Evolutionary conservation across 2,329 filamentous ascomycete species (phyloP), one percentile per base, ranked within the genome.

Genomic region (Knufia petricola): DNA sequence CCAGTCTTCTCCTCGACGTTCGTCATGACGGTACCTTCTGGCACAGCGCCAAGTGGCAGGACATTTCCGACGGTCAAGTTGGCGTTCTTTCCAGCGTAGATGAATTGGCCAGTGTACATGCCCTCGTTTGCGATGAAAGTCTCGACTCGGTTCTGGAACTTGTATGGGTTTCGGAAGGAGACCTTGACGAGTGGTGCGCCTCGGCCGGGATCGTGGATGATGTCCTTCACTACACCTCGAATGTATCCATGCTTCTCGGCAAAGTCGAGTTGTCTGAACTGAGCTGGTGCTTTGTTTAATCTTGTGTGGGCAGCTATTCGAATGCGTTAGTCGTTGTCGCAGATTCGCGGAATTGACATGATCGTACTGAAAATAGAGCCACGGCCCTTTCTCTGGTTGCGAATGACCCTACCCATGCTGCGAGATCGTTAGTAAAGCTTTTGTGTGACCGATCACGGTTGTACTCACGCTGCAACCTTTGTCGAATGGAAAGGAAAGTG

Each of bases 91-190:
- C 92, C 92, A 70, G 90, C 92, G 77, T 98, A 98, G 84, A 98
- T 88, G 82, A 98, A 98, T 76, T 98, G 92, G 71, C 92, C 92
- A 62, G 92, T 95, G 87, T 96, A 98, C 89, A 96, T 95, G 78
- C 92, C 92, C 81, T 96, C 92, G 78, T 96, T 98, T 75, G 92
- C 92, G 70, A 98, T 98, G 84, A 98, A 95, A 64, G 92, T 98
- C 84, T 98, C 89, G 73, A 85, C 90, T 72, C 88, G 77, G 71
- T 89, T 84, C 84, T 94, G 95, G 85, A 87, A 96, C 74, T 83
- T 82, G 85, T 98, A 98, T 66, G 92, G 88, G 75, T 94, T 86
- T 66, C 92, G 89, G 87, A 98, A 98, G 65, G 81, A 76, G 68
- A 98, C 89, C 75, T 87, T 87, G 71, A 92, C 92, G 69, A 98